Evolutionary conservation across 148 eudicot species (phyloP).

Genomic region (Rheum nobile): DNA sequence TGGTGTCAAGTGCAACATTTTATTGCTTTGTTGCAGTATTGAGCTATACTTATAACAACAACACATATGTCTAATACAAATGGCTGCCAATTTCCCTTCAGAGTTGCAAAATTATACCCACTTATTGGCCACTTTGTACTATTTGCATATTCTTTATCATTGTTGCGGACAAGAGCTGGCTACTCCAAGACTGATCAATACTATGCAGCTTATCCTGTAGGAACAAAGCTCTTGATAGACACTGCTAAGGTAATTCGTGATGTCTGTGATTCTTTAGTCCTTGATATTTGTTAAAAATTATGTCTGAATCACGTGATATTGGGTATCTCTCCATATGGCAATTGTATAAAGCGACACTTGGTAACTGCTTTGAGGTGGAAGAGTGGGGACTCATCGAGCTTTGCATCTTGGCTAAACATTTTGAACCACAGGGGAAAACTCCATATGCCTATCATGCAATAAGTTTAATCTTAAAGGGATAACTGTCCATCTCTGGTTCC

Average conservation of each 20-base stretch:
- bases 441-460: slow-evolving; percentile 93
- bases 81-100: not conserved
- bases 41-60: slow-evolving; percentile 58
- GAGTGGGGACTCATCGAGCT: slow-evolving; percentile 96
- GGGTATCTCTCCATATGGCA: slow-evolving; percentile 8
- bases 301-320: not conserved
- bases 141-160: not conserved
- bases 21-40: slow-evolving; percentile 40
- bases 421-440: slow-evolving; percentile 88
- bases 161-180: slow-evolving; percentile 67
- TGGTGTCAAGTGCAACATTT: slow-evolving; percentile 45
- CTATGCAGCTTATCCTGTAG: slow-evolving; percentile 90
- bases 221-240: slow-evolving; percentile 85
- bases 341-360: slow-evolving; percentile 86
- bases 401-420: slow-evolving; percentile 80
- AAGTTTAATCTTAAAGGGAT: slow-evolving; percentile 22
- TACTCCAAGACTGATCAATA: slow-evolving; percentile 83
- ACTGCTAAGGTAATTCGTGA: slow-evolving; percentile 43
- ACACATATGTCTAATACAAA: slow-evolving; percentile 43
- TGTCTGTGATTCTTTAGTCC: not conserved
- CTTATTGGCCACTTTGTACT: too few relatives aligned
- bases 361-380: slow-evolving; percentile 80
- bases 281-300: not conserved
- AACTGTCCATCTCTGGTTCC: not conserved
- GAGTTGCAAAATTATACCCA: not conserved